Conservation (phyloP, 805 yeast species). For the Candida incommunis region DNA sequence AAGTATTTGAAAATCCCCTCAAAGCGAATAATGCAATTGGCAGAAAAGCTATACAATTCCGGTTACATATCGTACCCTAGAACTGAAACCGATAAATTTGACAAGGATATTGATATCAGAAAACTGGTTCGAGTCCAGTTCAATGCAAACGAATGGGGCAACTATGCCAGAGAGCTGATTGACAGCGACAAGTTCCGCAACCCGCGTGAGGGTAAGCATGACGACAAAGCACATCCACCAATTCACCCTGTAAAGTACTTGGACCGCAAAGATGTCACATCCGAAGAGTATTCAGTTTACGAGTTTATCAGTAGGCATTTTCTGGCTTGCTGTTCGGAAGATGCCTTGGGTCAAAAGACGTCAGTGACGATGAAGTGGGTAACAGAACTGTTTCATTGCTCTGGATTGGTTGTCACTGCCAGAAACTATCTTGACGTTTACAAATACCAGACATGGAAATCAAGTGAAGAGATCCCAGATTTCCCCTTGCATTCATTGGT, state of each 20-base stretch:
- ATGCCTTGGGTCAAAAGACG: conserved; percentile 67
- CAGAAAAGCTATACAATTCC: conserved; percentile 72
- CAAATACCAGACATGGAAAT: conserved; percentile 65
- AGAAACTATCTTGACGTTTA: conserved; percentile 72
- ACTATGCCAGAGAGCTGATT: conserved; percentile 39
- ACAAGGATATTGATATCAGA: conserved; percentile 56
- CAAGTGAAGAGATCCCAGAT: conserved; percentile 44
- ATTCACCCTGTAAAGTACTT: conserved; percentile 62
- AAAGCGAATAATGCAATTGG: conserved; percentile 55
- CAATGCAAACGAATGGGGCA: conserved; percentile 50
- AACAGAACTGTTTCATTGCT: conserved; percentile 51
- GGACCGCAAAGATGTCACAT: conserved; percentile 11
- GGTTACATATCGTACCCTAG: conserved; percentile 93
- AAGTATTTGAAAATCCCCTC: conserved; percentile 62
- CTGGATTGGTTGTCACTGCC: conserved; percentile 64
- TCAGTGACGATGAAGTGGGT: conserved; percentile 63
- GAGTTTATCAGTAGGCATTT: conserved; percentile 79
- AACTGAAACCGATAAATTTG: conserved; percentile 89
- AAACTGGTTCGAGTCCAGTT: conserved; percentile 48
- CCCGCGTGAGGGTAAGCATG: conserved; percentile 72
- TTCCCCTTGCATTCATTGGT: conserved; percentile 45
- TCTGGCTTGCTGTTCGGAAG: conserved; percentile 81
- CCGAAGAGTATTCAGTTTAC: conserved; percentile 56
- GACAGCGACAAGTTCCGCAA: conserved; percentile 32
- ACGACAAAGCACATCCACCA: conserved; percentile 97